Percentiles rank a stretch among this genome's conserved stretches.
Conservation (phyloP, 192 early-diverging fungal species). For the Jimgerdemannia flammicorona region DNA sequence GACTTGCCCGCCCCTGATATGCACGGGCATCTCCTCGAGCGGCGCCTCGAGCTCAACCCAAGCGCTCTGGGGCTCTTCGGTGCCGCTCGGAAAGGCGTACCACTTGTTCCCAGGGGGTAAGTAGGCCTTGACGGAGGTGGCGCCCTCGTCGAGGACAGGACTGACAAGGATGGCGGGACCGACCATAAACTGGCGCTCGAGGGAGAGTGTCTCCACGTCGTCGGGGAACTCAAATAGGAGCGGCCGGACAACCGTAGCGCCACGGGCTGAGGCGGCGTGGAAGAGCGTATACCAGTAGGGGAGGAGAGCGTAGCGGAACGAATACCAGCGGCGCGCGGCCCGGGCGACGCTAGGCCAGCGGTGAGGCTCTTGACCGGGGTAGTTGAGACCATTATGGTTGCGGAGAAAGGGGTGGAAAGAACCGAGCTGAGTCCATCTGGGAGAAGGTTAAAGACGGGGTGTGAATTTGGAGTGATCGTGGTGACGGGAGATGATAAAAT, state of each 20-base stretch:
- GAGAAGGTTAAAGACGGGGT: conserved; percentile 55
- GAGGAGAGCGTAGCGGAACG: conserved; percentile 57
- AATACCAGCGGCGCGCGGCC: no score
- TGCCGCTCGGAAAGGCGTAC: conserved; percentile 39
- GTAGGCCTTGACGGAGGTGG: conserved; percentile 21
- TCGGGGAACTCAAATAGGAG: conserved; percentile 54
- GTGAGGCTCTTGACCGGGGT: conserved; percentile 56
- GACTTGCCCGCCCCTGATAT: conserved; percentile 55
- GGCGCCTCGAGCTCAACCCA: conserved; percentile 37
- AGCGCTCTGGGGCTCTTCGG: conserved; percentile 13
- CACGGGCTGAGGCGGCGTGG: conserved; percentile 40
- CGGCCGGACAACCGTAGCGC: conserved; percentile 52
- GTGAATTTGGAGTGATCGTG: conserved; percentile 73
- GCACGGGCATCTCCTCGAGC: conserved; percentile 55
- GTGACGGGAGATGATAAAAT: no score
- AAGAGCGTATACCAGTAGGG: conserved; percentile 61
- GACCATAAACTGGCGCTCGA: conserved; percentile 58
- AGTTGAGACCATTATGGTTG: conserved; percentile 55
- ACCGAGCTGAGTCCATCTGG: conserved; percentile 62
- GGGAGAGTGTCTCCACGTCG: conserved; percentile 23
- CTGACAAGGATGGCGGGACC: conserved; percentile 50
- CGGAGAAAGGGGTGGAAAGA: conserved; percentile 41
- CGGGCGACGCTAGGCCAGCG: conserved; percentile 46
- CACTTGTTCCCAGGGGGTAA: conserved; percentile 61
- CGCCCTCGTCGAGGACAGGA: no score